Percentiles rank a stretch among this genome's conserved stretches.
Conservation (phyloP, 345 rosid genomes). For the Limnanthes douglasii region DNA sequence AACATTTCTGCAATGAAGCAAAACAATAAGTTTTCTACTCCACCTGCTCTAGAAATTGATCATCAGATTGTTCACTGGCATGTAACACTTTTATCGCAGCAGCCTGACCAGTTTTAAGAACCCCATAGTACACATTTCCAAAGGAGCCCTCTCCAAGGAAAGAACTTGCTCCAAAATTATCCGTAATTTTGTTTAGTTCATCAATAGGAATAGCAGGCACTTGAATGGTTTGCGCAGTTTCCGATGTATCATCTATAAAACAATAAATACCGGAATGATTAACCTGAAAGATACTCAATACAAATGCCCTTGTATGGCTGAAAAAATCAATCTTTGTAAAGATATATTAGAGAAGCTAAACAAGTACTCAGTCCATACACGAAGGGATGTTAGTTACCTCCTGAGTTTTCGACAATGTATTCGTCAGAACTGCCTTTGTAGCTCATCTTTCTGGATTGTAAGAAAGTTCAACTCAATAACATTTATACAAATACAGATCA, state of each 20-base stretch:
- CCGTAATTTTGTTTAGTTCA: constrained; percentile 41
- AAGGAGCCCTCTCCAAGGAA: constrained; percentile 63
- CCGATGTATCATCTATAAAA: constrained; percentile 34
- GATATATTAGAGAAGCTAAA: background rate
- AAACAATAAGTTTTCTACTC: background rate
- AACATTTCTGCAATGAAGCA: background rate
- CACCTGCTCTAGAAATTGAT: constrained; percentile 25
- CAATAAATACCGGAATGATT: background rate
- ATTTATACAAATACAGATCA: no score
- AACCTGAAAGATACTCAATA: no score
- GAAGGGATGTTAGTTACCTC: constrained; percentile 24
- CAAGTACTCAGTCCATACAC: background rate
- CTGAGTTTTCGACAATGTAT: constrained; percentile 36
- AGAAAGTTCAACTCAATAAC: no score
- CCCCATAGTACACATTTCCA: constrained; percentile 44
- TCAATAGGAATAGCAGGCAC: constrained; percentile 35
- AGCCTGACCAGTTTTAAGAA: constrained; percentile 28
- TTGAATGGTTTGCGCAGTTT: constrained; percentile 34
- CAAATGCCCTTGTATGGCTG: no score
- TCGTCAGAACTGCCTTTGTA: constrained; percentile 65
- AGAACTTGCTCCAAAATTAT: constrained; percentile 26
- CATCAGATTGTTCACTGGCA: constrained; percentile 39
- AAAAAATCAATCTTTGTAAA: no score
- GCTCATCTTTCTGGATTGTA: constrained; percentile 67
- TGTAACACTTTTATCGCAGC: constrained; percentile 49